phyloP scores from a whole-genome alignment of 163 green algal genomes.

The Chlamydomonas reinhardtii region DNA sequence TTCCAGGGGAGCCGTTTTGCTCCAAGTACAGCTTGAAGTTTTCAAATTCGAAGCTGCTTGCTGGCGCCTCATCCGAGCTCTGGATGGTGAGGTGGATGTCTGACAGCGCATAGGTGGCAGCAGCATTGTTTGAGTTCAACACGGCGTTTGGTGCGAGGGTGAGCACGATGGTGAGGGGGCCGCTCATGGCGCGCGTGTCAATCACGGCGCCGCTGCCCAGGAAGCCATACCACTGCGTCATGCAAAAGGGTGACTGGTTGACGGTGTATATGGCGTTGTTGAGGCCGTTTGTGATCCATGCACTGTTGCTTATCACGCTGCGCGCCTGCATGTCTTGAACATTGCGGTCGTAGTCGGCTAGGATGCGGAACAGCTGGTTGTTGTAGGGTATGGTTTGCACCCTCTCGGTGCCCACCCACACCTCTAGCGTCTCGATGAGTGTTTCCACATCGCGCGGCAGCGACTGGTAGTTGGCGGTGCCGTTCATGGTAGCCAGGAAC shows the following conservation, averaged over 20 bases:
- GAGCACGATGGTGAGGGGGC: background rate
- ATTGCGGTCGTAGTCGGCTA: constrained; percentile 5
- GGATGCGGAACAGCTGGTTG: constrained; percentile 6
- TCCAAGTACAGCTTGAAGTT: background rate
- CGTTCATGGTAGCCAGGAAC: background rate
- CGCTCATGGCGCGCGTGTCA: constrained; percentile 3
- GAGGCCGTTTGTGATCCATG: background rate
- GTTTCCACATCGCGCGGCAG: background rate
- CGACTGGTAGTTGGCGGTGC: background rate
- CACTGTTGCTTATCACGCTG: background rate
- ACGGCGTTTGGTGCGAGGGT: constrained; percentile 4
- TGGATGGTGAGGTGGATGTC: constrained; percentile 12
- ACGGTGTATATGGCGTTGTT: constrained; percentile 1
- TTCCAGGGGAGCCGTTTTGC: no score
- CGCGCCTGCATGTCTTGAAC: background rate
- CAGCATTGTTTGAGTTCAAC: background rate
- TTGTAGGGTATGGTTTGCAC: background rate
- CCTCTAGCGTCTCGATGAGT: background rate
- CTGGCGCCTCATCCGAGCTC: background rate
- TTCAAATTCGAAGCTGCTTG: background rate
- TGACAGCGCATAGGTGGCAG: background rate
- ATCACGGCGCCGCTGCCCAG: constrained; percentile 1
- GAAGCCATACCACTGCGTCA: constrained; percentile 6
- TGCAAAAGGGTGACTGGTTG: constrained; percentile 1
- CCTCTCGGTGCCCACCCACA: background rate